Evolutionary conservation across 2,329 filamentous ascomycete genomes (phyloP).

Genomic region (Pseudofabraea citricarpa): DNA sequence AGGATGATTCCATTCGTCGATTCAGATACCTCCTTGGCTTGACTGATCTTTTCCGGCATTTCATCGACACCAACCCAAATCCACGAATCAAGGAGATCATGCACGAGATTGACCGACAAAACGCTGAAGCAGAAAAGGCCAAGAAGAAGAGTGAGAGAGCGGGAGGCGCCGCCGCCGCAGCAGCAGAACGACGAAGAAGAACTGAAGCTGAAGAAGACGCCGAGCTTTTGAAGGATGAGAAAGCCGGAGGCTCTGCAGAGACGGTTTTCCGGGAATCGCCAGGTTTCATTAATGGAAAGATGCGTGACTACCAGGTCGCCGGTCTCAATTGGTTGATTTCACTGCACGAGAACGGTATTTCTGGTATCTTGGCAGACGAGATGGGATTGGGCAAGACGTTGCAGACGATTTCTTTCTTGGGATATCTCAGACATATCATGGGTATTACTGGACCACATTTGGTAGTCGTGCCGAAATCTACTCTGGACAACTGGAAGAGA

Average conservation of each 20-base stretch:
- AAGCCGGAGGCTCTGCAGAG: slow-evolving; percentile 77
- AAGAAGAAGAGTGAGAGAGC: slow-evolving; percentile 76
- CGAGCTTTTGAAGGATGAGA: slow-evolving; percentile 82
- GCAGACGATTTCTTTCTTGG: slow-evolving; percentile 94
- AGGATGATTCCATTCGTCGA: slow-evolving; percentile 89
- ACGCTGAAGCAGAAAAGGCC: slow-evolving; percentile 64
- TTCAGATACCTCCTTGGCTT: slow-evolving; percentile 93
- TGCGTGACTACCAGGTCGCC: slow-evolving; percentile 95
- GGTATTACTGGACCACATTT: slow-evolving; percentile 89
- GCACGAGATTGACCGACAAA: slow-evolving; percentile 89
- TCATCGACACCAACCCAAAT: slow-evolving; percentile 96
- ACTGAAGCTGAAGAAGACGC: slow-evolving; percentile 98
- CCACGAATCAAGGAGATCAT: slow-evolving; percentile 93
- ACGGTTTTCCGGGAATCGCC: slow-evolving; percentile 94
- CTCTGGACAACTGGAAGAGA: slow-evolving; percentile 95
- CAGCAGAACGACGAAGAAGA: slow-evolving; percentile 71
- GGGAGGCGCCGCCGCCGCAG: slow-evolving; percentile 76
- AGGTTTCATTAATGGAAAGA: slow-evolving; percentile 76
- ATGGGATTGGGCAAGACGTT: slow-evolving; percentile 98
- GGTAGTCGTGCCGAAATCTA: slow-evolving; percentile 91
- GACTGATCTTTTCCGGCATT: slow-evolving; percentile 96
- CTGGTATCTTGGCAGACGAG: slow-evolving; percentile 94
- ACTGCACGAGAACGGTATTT: slow-evolving; percentile 97
- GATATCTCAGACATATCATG: slow-evolving; percentile 87
- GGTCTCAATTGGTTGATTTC: slow-evolving; percentile 98